Base-by-base conservation (phyloP, 2,329 filamentous ascomycete genomes). In the Alternaria hordeiaustralica region DNA sequence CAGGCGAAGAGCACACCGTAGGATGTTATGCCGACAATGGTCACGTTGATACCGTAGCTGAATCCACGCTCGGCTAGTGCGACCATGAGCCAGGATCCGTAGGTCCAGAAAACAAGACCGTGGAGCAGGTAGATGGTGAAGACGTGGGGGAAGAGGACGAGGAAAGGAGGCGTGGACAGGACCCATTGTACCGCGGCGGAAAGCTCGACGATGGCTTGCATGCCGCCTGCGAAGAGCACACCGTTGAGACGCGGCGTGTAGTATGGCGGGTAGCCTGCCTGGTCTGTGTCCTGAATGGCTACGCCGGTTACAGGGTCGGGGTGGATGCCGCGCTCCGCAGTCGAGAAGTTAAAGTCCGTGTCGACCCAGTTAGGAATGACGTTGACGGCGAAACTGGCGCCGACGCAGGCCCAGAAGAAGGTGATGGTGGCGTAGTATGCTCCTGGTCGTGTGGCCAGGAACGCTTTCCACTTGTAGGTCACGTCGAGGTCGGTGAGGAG, bases 51-150 rank as follows among this genome's bases (percentile, higher is more conserved):
- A 56, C 78, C 76, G 62, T 80, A 82, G 4, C 69, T 66, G 13
- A 80, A 63, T 15, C 66, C 69, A 4, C 69, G 68, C 0, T 68
- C 63, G 5, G 78, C 78, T 15, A 82, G 73, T 46, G 74, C 67
- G 3, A 80, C 70, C 58, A 78, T 72, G 23, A 81, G 73, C 74
- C 77, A 81, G 28, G 74, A 72, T 21, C 80, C 80, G 64, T 79
- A 78, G 50, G 68, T 76, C 80, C 80, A 82, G 82, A 87, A 76
- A 71, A 86, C 62, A 71, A 85, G 56, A 41, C 83, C 83, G 66
- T 85, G 83, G 53, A 84, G 75, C 8, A 85, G 79, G 66, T 85
- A 85, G 58, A 85, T 82, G 41, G 82, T 84, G 71, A 84, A 84
- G 66, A 84, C 82, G 68, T 85, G 83, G 6, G 83, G 83, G 70